phyloP scores from a whole-genome alignment of 2,329 filamentous ascomycete genomes.

The Aulographum hederae region DNA sequence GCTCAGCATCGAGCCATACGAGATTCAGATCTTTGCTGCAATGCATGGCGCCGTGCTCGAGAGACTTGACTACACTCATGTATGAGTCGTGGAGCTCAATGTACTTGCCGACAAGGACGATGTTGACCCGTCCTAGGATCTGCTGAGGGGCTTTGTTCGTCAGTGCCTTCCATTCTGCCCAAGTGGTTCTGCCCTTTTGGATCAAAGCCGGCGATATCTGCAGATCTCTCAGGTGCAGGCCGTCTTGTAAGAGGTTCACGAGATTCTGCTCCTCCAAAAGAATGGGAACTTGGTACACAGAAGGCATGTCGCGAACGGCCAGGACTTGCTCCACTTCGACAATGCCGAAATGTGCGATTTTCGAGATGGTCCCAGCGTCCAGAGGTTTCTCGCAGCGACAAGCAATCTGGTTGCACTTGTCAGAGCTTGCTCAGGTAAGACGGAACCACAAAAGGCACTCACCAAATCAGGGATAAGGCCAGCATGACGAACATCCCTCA shows the following conservation, averaged over 20 bases:
- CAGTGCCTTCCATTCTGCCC: conserved; percentile 60
- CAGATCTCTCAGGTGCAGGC: conserved; percentile 45
- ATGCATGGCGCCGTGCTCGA: conserved; percentile 84
- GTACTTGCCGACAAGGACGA: conserved; percentile 89
- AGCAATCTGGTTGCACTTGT: conserved; percentile 51
- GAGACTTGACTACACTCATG: conserved; percentile 63
- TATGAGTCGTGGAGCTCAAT: conserved; percentile 72
- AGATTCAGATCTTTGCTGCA: conserved; percentile 65
- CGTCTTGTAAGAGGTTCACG: conserved; percentile 43
- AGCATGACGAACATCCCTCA: conserved; percentile 66
- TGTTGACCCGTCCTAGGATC: conserved; percentile 51
- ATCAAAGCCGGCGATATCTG: conserved; percentile 34
- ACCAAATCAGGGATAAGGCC: conserved; percentile 46
- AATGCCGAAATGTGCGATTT: conserved; percentile 81
- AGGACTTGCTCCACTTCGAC: conserved; percentile 73
- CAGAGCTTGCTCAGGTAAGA: neutral
- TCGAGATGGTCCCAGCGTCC: conserved; percentile 55
- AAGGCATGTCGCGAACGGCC: conserved; percentile 70
- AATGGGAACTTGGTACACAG: conserved; percentile 89
- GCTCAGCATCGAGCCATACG: conserved; percentile 67
- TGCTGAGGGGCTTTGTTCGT: conserved; percentile 45
- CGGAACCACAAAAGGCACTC: conserved; percentile 5
- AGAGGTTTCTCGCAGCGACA: conserved; percentile 74
- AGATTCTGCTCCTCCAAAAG: conserved; percentile 72
- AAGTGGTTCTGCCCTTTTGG: conserved; percentile 48